A percentile compares a stretch with the other conserved stretches of the same genome.
These are phyloP conservation scores for Globisporangium yorkense DNA, from an alignment of 352 stramenopile species.

Conservation along the genomic window DNA sequence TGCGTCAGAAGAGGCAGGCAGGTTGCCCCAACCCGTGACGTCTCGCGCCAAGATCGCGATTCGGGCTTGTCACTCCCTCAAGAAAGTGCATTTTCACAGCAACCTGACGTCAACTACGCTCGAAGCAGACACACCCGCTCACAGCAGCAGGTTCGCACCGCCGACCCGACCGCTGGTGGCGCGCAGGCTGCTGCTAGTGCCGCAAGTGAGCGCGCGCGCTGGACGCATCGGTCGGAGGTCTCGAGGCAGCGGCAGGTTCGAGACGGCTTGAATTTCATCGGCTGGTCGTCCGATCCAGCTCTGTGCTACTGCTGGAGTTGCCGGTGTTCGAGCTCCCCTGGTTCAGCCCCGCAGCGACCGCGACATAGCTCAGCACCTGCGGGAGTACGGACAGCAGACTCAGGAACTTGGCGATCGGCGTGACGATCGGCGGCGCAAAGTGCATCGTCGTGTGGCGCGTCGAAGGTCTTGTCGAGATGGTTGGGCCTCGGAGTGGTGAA, in stretches of 20 bases:
- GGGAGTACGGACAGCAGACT: neutral
- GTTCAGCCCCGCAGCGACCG: neutral
- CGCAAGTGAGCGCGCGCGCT: neutral
- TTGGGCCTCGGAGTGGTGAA: neutral
- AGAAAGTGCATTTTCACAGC: too few relatives aligned
- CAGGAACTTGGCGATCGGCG: neutral
- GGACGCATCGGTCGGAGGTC: neutral
- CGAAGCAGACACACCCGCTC: too few relatives aligned
- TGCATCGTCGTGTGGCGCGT: slow-evolving; percentile 1
- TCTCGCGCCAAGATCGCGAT: too few relatives aligned
- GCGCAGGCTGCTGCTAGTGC: neutral
- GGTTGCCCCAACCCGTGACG: too few relatives aligned
- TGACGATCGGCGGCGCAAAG: slow-evolving; percentile 6
- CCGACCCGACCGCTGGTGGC: too few relatives aligned
- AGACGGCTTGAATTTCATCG: neutral
- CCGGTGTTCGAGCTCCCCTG: neutral
- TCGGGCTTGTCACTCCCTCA: too few relatives aligned
- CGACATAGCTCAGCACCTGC: neutral
- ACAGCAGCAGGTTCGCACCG: too few relatives aligned
- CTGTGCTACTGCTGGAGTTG: neutral
- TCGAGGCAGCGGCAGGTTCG: neutral
- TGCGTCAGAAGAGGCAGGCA: too few relatives aligned
- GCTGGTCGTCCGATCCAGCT: neutral
- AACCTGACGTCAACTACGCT: too few relatives aligned
- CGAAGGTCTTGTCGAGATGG: neutral